phyloP scores from a whole-genome alignment of 2,329 filamentous ascomycete genomes.

The Rutstroemia sydowiana region DNA sequence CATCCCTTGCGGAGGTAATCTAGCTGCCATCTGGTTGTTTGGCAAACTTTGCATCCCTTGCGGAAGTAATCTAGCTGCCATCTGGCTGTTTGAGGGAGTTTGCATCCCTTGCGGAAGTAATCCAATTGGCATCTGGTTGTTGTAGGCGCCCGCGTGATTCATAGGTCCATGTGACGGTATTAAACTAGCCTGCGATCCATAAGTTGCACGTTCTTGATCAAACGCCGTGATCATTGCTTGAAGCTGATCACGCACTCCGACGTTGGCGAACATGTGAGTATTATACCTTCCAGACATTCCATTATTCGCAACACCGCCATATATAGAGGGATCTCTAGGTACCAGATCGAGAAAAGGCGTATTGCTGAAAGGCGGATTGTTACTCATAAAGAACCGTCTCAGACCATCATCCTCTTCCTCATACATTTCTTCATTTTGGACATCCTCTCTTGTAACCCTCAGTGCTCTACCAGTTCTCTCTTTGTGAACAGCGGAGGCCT shows the following conservation, averaged over 20 bases:
- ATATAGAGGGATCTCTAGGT: too few relatives aligned
- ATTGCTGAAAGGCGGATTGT: not conserved
- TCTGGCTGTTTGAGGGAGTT: too few relatives aligned
- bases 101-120: too few relatives aligned
- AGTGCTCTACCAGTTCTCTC: slow-evolving; percentile 76
- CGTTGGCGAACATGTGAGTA: not conserved
- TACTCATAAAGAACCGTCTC: not conserved
- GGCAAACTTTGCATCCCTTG: too few relatives aligned
- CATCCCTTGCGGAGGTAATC: too few relatives aligned
- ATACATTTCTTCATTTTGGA: slow-evolving; percentile 90
- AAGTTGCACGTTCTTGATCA: not conserved
- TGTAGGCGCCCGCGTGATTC: too few relatives aligned
- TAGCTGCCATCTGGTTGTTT: too few relatives aligned
- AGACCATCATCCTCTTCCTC: slow-evolving; percentile 53
- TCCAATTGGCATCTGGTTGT: too few relatives aligned
- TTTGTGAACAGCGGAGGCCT: slow-evolving; percentile 88
- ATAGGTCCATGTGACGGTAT: not conserved
- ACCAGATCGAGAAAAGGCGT: too few relatives aligned
- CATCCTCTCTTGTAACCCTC: slow-evolving; percentile 77
- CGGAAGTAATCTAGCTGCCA: too few relatives aligned
- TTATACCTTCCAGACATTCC: not conserved
- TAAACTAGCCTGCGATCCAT: not conserved
- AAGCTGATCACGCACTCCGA: not conserved
- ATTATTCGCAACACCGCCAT: too few relatives aligned
- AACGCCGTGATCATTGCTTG: not conserved